These are phyloP conservation scores for Cardiospermum halicacabum DNA, from an alignment of 345 rosid species.

Conservation along the genomic window DNA sequence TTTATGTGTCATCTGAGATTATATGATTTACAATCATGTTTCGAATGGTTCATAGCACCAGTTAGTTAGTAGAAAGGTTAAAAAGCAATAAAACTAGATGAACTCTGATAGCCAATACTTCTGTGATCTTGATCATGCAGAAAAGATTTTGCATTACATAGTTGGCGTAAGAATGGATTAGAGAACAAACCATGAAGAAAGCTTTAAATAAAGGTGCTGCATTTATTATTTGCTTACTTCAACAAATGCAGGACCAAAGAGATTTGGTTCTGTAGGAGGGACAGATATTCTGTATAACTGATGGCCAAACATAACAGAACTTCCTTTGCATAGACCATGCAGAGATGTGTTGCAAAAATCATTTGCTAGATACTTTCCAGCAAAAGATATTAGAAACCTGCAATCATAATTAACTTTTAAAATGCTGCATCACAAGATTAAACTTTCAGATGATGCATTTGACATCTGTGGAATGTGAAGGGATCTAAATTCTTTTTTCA, in stretches of 20 bases:
- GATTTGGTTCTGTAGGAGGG: conserved; percentile 49
- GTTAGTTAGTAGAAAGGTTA: not conserved
- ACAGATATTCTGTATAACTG: conserved; percentile 58
- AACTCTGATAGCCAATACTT: not conserved
- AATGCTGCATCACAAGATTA: not conserved
- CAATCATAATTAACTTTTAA: conserved; percentile 24
- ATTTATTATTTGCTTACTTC: conserved; percentile 44
- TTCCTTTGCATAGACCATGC: conserved; percentile 29
- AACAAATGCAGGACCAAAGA: conserved; percentile 88
- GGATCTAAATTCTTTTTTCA: not conserved
- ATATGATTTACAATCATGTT: not conserved
- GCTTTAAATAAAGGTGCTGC: not conserved
- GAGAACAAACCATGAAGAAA: not conserved
- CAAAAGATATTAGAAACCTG: conserved; percentile 89
- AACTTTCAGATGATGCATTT: conserved; percentile 4
- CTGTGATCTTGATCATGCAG: not conserved
- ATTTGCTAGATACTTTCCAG: conserved; percentile 76
- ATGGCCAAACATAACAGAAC: conserved; percentile 36
- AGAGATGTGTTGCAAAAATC: conserved; percentile 51
- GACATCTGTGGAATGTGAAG: not conserved
- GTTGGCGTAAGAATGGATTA: not conserved
- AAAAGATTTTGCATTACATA: not conserved
- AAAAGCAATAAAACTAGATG: not conserved
- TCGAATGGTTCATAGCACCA: not conserved
- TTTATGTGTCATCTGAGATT: not conserved